Conservation (phyloP, 192 early-diverging fungal genomes). For the Coemansia sp. region DNA sequence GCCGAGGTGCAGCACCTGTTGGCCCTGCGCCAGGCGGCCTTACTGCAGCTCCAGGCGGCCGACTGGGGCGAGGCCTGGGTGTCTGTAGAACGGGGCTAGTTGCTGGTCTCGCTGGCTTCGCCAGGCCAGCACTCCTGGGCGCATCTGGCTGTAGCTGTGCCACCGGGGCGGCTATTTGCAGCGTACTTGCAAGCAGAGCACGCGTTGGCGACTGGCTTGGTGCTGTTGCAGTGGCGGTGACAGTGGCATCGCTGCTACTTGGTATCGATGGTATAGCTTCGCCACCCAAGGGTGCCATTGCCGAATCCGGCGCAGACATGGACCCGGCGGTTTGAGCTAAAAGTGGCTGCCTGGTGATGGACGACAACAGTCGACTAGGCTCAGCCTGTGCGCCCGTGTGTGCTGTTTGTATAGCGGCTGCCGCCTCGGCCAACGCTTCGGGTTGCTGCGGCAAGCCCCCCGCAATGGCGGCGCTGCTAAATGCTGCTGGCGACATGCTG, state of each 20-base stretch:
- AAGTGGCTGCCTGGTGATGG: not conserved
- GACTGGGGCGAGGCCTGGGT: slow-evolving; percentile 1
- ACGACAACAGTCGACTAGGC: not conserved
- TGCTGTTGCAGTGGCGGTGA: not conserved
- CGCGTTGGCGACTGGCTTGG: not conserved
- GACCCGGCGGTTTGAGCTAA: not conserved
- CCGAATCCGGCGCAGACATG: not conserved
- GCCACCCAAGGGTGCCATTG: not conserved
- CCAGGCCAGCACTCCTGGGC: not conserved
- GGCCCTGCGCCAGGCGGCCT: not conserved
- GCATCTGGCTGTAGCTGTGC: not conserved
- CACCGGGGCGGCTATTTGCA: not conserved
- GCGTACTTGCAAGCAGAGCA: too few relatives aligned
- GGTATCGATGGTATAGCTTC: not conserved
- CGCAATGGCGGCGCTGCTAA: not conserved
- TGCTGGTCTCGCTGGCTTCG: not conserved
- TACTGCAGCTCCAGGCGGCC: not conserved
- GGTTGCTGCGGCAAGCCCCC: not conserved
- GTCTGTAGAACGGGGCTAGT: slow-evolving; percentile 2
- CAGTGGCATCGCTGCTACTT: not conserved
- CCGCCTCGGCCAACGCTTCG: not conserved
- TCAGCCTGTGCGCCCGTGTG: not conserved
- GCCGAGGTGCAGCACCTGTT: not conserved
- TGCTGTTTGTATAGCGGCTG: too few relatives aligned
- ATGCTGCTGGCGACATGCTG: slow-evolving; percentile 4